Percentiles rank a stretch among this genome's conserved stretches.
Evolutionary conservation across 2,329 filamentous ascomycete species (phyloP).

Genomic region (Blumeria hordei): DNA sequence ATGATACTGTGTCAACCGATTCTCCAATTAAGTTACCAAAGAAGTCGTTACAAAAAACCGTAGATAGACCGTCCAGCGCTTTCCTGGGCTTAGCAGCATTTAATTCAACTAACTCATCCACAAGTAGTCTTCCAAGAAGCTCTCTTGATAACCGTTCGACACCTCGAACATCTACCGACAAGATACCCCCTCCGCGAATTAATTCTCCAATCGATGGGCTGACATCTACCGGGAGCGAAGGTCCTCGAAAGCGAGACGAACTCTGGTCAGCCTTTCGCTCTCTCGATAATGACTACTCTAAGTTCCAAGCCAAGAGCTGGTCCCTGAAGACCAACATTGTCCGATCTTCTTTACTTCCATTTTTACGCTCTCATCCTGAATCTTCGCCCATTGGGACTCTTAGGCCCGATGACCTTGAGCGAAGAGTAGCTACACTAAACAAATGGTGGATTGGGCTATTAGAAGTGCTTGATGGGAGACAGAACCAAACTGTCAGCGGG

Average conservation of each 20-base stretch:
- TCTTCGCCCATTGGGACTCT: constrained; percentile 34
- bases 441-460: constrained; percentile 53
- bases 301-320: constrained; percentile 44
- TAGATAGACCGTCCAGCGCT: constrained; percentile 11
- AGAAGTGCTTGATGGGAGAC: constrained; percentile 41
- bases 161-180: constrained; percentile 20
- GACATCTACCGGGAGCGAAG: constrained; percentile 6
- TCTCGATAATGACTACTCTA: constrained; percentile 44
- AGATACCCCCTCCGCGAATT: constrained; percentile 19
- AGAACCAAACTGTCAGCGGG: constrained; percentile 44
- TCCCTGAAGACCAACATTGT: constrained; percentile 46
- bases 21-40: background rate
- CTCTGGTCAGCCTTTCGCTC: constrained; percentile 42
- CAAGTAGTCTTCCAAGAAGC: constrained; percentile 16
- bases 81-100: constrained; percentile 12
- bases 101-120: constrained; percentile 14
- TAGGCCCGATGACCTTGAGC: constrained; percentile 43
- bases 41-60: constrained; percentile 7
- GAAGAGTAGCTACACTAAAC: constrained; percentile 41
- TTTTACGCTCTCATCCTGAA: constrained; percentile 32
- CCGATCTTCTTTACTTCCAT: constrained; percentile 36
- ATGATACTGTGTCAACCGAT: background rate
- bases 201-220: constrained; percentile 16
- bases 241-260: constrained; percentile 38
- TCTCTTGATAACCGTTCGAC: constrained; percentile 23